These are phyloP conservation scores for Nematocida sp. DNA, from an alignment of 371 early-diverging fungal species.

Conservation along the genomic window DNA sequence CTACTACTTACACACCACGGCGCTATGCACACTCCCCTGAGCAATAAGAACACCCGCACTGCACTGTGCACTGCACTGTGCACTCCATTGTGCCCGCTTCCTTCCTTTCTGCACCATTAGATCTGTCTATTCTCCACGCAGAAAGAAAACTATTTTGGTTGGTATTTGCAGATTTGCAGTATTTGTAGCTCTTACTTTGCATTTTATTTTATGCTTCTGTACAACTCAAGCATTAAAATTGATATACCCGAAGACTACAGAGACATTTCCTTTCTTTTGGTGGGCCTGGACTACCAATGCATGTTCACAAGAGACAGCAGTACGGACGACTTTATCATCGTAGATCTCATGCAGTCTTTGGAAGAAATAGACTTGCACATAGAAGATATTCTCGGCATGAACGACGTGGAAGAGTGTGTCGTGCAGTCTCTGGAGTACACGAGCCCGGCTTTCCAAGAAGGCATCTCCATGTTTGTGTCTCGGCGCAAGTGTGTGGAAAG, in stretches of 20 bases:
- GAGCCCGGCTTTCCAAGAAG: neutral
- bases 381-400: conserved; percentile 48
- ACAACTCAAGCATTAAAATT: conserved; percentile 35
- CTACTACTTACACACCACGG: no score
- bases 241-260: conserved; percentile 26
- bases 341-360: conserved; percentile 47
- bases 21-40: no score
- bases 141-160: no score
- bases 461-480: conserved; percentile 13
- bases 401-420: conserved; percentile 16
- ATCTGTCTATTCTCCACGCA: no score
- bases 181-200: no score
- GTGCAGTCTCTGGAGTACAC: conserved; percentile 20
- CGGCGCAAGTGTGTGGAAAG: neutral
- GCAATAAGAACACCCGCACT: no score
- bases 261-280: conserved; percentile 34
- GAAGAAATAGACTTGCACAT: conserved; percentile 44
- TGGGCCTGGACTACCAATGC: conserved; percentile 44
- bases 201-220: conserved; percentile 46
- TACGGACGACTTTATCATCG: conserved; percentile 33
- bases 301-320: conserved; percentile 38
- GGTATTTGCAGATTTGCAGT: no score
- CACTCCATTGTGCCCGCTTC: no score
- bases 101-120: no score
- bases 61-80: no score